Evolutionary conservation across 2,329 filamentous ascomycete species (phyloP), one percentile per base, ranked within the genome.

Genomic region (Dryadomyces sulphureus): DNA sequence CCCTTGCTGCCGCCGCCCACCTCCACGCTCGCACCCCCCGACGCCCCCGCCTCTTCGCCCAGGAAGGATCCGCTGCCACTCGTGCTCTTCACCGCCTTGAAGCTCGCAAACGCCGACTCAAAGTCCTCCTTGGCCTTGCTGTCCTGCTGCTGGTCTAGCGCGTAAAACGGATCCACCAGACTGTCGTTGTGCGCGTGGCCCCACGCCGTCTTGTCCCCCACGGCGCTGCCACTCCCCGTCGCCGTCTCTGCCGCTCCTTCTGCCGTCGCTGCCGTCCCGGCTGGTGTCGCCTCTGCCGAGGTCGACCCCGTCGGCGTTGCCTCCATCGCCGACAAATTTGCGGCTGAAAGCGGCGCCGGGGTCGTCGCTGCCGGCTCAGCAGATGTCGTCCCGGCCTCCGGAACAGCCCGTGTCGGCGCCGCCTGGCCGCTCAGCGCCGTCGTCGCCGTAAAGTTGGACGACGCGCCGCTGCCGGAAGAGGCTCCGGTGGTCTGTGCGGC

Each of bases 61-160:
- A 19, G 14, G 41, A 11, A 14, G n/a, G 14, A 20, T 19, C 34
- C 32, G 8, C 30, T 17, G 45, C 66, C 66, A 50, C 41, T 38
- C 7, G 45, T 16, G 16, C 34, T 19, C 17, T 49, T 51, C 14
- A 50, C 64, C 41, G 65, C 69, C 45, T 70, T 69, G 55, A 92
- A 90, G 47, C 79, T 81, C 38, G 83, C 84, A 66, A 93, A 93
- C 2, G 86, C 86, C 50, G 81, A 79, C 57, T 93, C 86, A 54
- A 93, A 92, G 55, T 92, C 86, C 43, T 84, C 79, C 64, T 87
- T 87, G 36, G 78, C 75, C 61, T 77, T 78, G 45, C 67, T 68
- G 19, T 52, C 51, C 32, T 49, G 41, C 12, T 48, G 34, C 48
- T 74, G 65, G 46, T 75, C 70, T 49, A 71, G 60, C 24, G 65